Conservation (phyloP, 805 yeast species). For the Blastobotrys americana region DNA sequence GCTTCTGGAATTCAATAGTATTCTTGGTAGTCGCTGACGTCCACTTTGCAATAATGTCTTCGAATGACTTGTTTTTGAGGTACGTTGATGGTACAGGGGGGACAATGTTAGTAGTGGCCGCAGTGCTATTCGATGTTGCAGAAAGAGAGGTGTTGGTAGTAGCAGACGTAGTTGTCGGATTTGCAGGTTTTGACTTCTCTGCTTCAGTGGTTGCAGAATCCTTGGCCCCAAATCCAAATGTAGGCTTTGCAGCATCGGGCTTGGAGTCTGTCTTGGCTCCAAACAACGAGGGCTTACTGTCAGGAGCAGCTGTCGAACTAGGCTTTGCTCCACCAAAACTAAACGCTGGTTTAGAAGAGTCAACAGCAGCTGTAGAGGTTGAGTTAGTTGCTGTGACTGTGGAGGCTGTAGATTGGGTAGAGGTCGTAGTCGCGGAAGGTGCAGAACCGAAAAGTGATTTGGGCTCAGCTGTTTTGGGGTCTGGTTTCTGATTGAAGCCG, state of each 20-base stretch:
- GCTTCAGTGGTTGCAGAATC: slow-evolving; percentile 4
- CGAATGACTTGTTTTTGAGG: slow-evolving; percentile 83
- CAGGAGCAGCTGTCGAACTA: too few relatives aligned
- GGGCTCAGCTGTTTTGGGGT: too few relatives aligned
- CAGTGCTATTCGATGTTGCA: slow-evolving; percentile 4
- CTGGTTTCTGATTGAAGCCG: too few relatives aligned
- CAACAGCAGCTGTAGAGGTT: too few relatives aligned
- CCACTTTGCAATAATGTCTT: slow-evolving; percentile 91
- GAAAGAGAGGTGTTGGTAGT: slow-evolving; percentile 2
- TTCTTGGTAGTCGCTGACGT: slow-evolving; percentile 73
- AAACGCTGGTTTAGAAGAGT: slow-evolving; percentile 14
- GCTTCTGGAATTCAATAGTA: slow-evolving; percentile 64
- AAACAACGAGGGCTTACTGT: slow-evolving; percentile 3
- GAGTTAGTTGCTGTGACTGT: too few relatives aligned
- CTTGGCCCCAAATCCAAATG: slow-evolving; percentile 12
- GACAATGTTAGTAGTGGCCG: slow-evolving; percentile 34
- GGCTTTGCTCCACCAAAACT: slow-evolving; percentile 26
- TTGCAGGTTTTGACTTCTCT: slow-evolving; percentile 8
- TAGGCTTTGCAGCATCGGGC: slow-evolving; percentile 7
- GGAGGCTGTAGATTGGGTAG: too few relatives aligned
- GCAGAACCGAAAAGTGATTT: too few relatives aligned
- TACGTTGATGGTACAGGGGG: slow-evolving; percentile 48
- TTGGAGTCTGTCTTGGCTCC: background rate
- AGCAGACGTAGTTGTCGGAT: slow-evolving; percentile 5
- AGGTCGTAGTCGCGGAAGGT: too few relatives aligned